phyloP scores from a whole-genome alignment of 2,329 filamentous ascomycete species.

The Dothidotthia symphoricarpi region DNA sequence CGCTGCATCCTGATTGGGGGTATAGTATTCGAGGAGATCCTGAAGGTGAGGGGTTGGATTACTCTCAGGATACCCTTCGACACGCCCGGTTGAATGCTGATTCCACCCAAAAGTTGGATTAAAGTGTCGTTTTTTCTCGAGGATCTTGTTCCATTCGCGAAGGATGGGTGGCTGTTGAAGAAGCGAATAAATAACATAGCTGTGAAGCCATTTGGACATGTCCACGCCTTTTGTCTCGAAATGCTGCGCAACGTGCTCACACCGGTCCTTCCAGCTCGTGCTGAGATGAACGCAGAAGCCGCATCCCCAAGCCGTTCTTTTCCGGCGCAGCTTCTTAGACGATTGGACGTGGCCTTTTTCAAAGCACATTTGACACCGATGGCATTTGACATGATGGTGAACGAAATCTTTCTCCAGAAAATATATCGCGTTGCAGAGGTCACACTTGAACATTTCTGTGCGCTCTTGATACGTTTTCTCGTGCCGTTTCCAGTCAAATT shows the following conservation, averaged over 20 bases:
- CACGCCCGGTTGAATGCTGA: slow-evolving; percentile 22
- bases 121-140: slow-evolving; percentile 16
- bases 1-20: slow-evolving; percentile 12
- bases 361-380: slow-evolving; percentile 57
- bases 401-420: slow-evolving; percentile 66
- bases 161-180: slow-evolving; percentile 61
- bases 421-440: slow-evolving; percentile 62
- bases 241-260: slow-evolving; percentile 64
- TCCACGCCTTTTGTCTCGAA: slow-evolving; percentile 55
- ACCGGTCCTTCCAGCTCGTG: slow-evolving; percentile 60
- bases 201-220: slow-evolving; percentile 65
- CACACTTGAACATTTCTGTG: slow-evolving; percentile 62
- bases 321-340: slow-evolving; percentile 17
- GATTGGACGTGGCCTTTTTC: slow-evolving; percentile 51
- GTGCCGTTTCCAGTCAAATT: slow-evolving; percentile 67
- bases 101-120: slow-evolving; percentile 25
- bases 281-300: slow-evolving; percentile 65
- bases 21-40: slow-evolving; percentile 32
- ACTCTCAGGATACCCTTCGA: slow-evolving; percentile 32
- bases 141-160: slow-evolving; percentile 51
- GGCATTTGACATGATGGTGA: slow-evolving; percentile 62
- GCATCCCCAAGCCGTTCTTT: slow-evolving; percentile 63
- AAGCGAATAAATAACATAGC: slow-evolving; percentile 63
- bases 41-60: slow-evolving; percentile 22
- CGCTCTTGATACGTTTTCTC: slow-evolving; percentile 67